Conservation (phyloP, 2,329 filamentous ascomycete genomes). For the Fusarium foetens region DNA sequence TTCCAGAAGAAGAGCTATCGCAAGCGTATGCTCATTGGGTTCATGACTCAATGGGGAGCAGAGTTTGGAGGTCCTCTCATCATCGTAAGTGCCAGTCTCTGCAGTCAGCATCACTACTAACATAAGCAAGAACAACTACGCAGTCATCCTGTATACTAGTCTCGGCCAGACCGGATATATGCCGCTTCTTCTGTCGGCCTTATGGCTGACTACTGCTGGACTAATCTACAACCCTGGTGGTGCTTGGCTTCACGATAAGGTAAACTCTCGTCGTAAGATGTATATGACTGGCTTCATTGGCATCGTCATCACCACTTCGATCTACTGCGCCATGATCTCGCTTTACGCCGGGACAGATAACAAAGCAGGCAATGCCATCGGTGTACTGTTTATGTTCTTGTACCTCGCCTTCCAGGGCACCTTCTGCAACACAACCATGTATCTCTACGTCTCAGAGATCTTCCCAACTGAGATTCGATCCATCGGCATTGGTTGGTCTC, state of each 20-base stretch:
- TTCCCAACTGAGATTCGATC: slow-evolving; percentile 60
- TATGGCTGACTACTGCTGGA: slow-evolving; percentile 58
- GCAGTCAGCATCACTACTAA: accelerated
- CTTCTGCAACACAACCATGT: slow-evolving; percentile 54
- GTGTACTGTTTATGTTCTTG: slow-evolving; percentile 57
- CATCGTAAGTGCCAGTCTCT: slow-evolving; percentile 51
- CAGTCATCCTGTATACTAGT: slow-evolving; percentile 53
- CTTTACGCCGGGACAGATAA: slow-evolving; percentile 50
- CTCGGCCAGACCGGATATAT: slow-evolving; percentile 53
- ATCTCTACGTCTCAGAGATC: slow-evolving; percentile 52
- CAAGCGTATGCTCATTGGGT: slow-evolving; percentile 62
- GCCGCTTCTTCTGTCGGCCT: slow-evolving; percentile 52
- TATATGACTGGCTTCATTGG: slow-evolving; percentile 54
- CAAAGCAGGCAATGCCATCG: slow-evolving; percentile 52
- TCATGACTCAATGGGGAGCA: slow-evolving; percentile 63
- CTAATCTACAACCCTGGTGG: slow-evolving; percentile 61
- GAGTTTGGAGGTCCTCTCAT: slow-evolving; percentile 63
- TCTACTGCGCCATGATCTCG: slow-evolving; percentile 52
- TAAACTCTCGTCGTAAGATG: slow-evolving; percentile 59
- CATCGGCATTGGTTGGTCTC: slow-evolving; percentile 62
- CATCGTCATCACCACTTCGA: slow-evolving; percentile 50
- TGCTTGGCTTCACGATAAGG: slow-evolving; percentile 59
- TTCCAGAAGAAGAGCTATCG: slow-evolving; percentile 59
- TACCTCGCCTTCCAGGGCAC: slow-evolving; percentile 62
- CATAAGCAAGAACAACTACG: slow-evolving; percentile 53